Evolutionary conservation across 2,329 filamentous ascomycete genomes (phyloP).

Genomic region (Chaetomium strumarium): DNA sequence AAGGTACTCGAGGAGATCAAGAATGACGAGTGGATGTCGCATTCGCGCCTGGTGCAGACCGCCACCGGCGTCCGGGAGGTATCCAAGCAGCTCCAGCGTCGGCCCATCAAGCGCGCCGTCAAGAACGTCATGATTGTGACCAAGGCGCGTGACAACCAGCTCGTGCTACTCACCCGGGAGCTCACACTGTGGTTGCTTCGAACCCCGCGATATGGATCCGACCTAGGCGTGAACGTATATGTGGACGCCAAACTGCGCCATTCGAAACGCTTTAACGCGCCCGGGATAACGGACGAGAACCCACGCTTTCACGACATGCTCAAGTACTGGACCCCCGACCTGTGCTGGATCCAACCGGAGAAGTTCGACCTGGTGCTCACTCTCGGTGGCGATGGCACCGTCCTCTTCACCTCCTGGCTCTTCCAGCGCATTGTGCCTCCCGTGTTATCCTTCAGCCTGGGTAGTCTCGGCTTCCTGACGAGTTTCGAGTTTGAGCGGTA

Average conservation of each 20-base stretch:
- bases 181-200: conserved; percentile 80
- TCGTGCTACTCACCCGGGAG: conserved; percentile 84
- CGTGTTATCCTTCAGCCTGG: conserved; percentile 76
- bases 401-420: conserved; percentile 85
- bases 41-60: conserved; percentile 90
- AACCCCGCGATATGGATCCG: conserved; percentile 82
- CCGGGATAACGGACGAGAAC: conserved; percentile 66
- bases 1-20: conserved; percentile 93
- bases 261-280: conserved; percentile 80
- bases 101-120: conserved; percentile 87
- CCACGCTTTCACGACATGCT: conserved; percentile 76
- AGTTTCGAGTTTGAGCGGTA: conserved; percentile 85
- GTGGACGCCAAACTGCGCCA: conserved; percentile 92
- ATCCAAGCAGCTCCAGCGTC: conserved; percentile 86
- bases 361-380: conserved; percentile 93
- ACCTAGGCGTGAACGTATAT: conserved; percentile 92
- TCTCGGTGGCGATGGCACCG: conserved; percentile 79
- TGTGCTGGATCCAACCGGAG: conserved; percentile 90
- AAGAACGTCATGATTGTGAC: conserved; percentile 97
- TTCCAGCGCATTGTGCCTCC: conserved; percentile 85
- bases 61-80: conserved; percentile 93
- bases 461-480: conserved; percentile 81
- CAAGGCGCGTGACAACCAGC: conserved; percentile 89
- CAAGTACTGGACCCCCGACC: conserved; percentile 90
- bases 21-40: conserved; percentile 82